Conservation (phyloP, 129 eudicot species). For the Saussurea involucrata region DNA sequence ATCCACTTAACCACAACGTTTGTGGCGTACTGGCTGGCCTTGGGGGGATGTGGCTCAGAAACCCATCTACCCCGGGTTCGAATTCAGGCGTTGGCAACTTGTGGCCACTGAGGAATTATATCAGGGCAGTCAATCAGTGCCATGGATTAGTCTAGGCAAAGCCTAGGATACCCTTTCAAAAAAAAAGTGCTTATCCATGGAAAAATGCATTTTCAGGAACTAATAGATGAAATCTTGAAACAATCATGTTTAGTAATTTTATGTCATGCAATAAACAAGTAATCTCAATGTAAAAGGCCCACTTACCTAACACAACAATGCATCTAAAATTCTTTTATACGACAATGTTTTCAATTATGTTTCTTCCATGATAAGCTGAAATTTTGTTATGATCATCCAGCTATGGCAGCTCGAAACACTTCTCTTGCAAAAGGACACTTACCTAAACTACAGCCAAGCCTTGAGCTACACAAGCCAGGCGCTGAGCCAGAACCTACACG, state of each 20-base stretch:
- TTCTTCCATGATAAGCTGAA: background rate
- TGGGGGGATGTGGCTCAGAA: too few relatives aligned
- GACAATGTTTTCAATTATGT: background rate
- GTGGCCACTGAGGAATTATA: too few relatives aligned
- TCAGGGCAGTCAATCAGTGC: too few relatives aligned
- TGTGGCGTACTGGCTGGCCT: too few relatives aligned
- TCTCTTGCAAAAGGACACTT: constrained; percentile 88
- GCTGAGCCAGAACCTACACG: constrained; percentile 85
- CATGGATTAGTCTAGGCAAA: too few relatives aligned
- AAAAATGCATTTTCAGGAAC: background rate
- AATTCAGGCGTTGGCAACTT: too few relatives aligned
- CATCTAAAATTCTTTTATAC: background rate
- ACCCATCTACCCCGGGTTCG: too few relatives aligned
- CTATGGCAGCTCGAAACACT: constrained; percentile 99
- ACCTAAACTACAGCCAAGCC: constrained; percentile 95
- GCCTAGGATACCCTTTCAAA: too few relatives aligned
- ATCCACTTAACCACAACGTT: background rate
- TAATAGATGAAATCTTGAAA: background rate
- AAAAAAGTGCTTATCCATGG: background rate
- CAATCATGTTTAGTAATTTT: too few relatives aligned
- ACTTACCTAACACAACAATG: background rate
- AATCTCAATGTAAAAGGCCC: background rate
- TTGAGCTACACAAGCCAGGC: constrained; percentile 99
- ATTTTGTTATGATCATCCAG: constrained; percentile 44
- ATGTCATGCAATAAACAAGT: background rate